These are phyloP conservation scores for Helichrysum umbraculigerum DNA, from an alignment of 129 eudicot genomes.

Conservation along the genomic window DNA sequence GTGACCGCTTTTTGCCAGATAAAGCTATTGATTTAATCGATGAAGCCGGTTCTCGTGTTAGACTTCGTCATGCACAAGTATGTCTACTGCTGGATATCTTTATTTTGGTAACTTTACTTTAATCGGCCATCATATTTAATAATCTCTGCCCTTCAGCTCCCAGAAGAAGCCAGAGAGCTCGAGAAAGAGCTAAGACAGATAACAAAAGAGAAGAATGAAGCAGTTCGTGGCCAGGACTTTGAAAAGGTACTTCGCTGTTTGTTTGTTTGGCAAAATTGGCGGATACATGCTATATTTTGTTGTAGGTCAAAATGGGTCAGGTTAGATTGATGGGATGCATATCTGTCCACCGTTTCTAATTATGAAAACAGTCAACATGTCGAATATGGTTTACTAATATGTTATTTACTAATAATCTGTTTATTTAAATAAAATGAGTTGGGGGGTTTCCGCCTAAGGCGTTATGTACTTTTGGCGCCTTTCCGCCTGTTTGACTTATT, in stretches of 20 bases:
- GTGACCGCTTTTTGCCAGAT: slow-evolving; percentile 90
- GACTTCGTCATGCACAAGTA: slow-evolving; percentile 87
- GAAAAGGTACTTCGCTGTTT: slow-evolving; percentile 59
- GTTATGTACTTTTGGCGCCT: too few species aligned
- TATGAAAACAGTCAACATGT: not conserved
- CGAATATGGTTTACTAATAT: too few species aligned
- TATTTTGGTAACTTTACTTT: not conserved
- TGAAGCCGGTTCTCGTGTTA: slow-evolving; percentile 93
- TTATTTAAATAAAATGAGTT: too few species aligned
- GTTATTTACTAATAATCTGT: too few species aligned
- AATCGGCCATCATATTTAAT: not conserved
- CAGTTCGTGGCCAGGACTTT: slow-evolving; percentile 85
- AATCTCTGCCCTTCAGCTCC: slow-evolving; percentile 55
- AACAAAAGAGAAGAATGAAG: slow-evolving; percentile 83
- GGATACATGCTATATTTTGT: not conserved
- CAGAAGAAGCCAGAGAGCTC: slow-evolving; percentile 90
- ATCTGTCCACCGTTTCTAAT: not conserved
- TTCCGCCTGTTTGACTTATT: too few species aligned
- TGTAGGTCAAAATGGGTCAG: not conserved
- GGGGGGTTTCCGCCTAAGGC: too few species aligned
- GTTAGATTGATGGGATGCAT: not conserved
- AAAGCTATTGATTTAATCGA: slow-evolving; percentile 87
- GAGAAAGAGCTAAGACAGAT: slow-evolving; percentile 87
- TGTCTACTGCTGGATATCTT: not conserved
- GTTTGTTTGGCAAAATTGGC: not conserved